Base-by-base conservation (phyloP, 345 rosid genomes). In the Hevea brasiliensis region DNA sequence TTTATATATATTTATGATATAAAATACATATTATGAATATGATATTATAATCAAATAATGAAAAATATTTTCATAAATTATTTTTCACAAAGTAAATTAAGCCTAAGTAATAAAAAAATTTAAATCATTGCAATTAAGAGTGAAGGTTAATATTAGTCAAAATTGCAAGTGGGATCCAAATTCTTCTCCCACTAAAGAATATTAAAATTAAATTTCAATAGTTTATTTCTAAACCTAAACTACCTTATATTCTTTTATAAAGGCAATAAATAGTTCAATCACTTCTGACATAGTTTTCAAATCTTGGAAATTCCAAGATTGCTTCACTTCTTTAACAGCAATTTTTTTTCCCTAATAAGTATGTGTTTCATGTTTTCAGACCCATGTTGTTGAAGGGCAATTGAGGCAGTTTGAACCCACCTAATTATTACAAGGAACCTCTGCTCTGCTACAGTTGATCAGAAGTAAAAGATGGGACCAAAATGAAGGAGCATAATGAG, bases 271-370 rank as follows among this genome's bases (percentile, higher is more conserved):
- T 24, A 15, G 15, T 40, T 8, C 13, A 55, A 55, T 8, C 24
- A 3, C 32, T 10, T 6, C 10, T 14, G 13, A 21, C 20, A 45
- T 26, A 10, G 51, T 55, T n/a, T 68, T 47, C 45, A 68, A 68
- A 44, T 51, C 21, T n/a, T 53, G 8, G 40, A 58, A 48, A 61
- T 26, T 61, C 74, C 74, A 18, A 23, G 32, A 21, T 18, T 58
- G 74, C 45, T 71, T 61, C 51, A 21, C 15, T 17, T 56, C 73
- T 69, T 69, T 69, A 55, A 56, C 56, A 47, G 63, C 13, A 35
- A 8, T 3, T 13, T 17, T 23, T 8, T 69, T 54, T 41, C 37
- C 23, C 40, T 15, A 18, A 21, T 40, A 55, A 41, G 54, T 70
- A 40, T 11, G 18, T 42, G 54, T 58, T 57, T 24, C 57, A 56